Base-by-base conservation (phyloP, 139 green algal genomes). In the Picochlorum sp. region DNA sequence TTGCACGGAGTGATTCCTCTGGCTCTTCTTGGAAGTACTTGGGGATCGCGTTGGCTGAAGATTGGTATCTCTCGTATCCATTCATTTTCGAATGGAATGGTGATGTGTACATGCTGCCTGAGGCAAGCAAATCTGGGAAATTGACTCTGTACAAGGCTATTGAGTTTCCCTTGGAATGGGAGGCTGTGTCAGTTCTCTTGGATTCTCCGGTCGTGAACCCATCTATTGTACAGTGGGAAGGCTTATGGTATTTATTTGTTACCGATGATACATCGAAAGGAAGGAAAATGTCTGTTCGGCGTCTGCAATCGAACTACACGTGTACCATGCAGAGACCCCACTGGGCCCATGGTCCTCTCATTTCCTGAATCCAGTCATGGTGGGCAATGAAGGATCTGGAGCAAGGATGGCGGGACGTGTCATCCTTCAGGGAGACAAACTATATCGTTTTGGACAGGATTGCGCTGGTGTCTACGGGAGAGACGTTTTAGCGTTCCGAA, bases 1-100 rank as follows among this genome's bases (percentile, higher is more conserved):
- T 65, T 28, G 72, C 76, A 4, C 49, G 65, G 45, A 72, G 57
- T 15, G 20, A 26, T 9, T 68, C 78, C 20, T 67, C 70, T 16
- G 75, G 75, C 52, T 18, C 57, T 14, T 69, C 28, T 18, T 82
- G 69, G 54, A 26, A 52, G 20, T 60, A 79, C 45, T 26, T 77
- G 50, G 75, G 71, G 11, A 34, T 79, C 6, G 75, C 66, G 16
- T 55, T 82, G 58, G 66, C 72, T 6, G 72, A 79, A 66, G 58
- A 57, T 13, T 82, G 67, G 67, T 71, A 79, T 69, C 66, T 82
- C 0, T 72, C 62, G 37, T 82, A 82, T 69, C 75, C 75, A 34
- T 73, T 71, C 18, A 34, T 82, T 15, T 72, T 82, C 34, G 34
- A 65, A 9, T 65, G 72, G 50, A 20, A 69, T 4, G 62, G 61